Base-by-base conservation (phyloP, 2,329 filamentous ascomycete genomes). In the Aurifilum marmelostoma region DNA sequence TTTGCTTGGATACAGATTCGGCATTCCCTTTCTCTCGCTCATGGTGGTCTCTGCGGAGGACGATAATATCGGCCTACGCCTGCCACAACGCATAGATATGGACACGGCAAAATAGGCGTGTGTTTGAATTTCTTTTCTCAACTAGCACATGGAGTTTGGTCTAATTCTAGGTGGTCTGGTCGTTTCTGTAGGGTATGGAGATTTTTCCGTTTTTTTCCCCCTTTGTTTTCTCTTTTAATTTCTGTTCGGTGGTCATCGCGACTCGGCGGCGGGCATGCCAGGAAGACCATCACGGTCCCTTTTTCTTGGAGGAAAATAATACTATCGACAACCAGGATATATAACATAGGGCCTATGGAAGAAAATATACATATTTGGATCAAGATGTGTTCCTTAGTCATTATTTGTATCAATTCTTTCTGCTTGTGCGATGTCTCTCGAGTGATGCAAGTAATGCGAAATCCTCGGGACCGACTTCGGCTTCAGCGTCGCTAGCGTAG, bases 81-180 rank as follows among this genome's bases (percentile, higher is more conserved):
- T 56, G 5, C 24, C 5, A 56, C 52, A 29, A 32, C 27, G 24
- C 52, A 56, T 56, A 56, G 52, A 56, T 32, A 29, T 2, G 52
- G 52, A 56, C 52, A 18, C 52, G 27, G 52, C 52, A 56, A 56
- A 56, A 56, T 29, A 16, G 52, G 52, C 52, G 24, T 56, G 52
- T 56, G 24, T 56, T 56, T 29, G 52, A 16, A 27, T 18, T 18
- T 32, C 9, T 18, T 32, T 18, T 56, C 27, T 29, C 4, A 29
- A 4, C 14, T 18, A 56, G 52, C 27, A 56, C 24, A 56, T 56
- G 52, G 52, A 56, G 52, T 56, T 29, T 29, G 52, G 52, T 8
- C 27, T 4, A 27, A 27, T 29, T 29, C n/a, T 18, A 29, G 24
- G 14, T 56, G 24, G 52, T 3, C 32, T 8, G 14, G 12, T 18